Base-by-base conservation (phyloP, 352 stramenopile species). In the Phytophthora cryptogea region DNA sequence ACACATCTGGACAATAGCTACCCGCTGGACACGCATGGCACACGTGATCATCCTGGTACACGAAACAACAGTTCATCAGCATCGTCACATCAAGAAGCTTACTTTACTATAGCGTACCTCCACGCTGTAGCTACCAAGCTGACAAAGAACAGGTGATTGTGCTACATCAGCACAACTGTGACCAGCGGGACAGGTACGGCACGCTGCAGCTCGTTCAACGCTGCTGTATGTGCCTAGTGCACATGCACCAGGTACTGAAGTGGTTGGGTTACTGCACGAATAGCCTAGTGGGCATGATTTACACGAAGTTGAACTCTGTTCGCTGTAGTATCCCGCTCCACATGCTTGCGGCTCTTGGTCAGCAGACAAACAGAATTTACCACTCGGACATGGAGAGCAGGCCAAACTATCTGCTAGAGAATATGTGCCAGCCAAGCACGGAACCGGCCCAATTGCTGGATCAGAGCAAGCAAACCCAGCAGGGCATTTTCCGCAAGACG, bases 131-230 rank as follows among this genome's bases (percentile, higher is more conserved):
- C 61, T 79, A 5, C 85, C 82, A 9, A 57, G 8, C 2, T 64
- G 5, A 20, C 86, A 95, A 8, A 72, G 51, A 30, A 59, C 13
- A 5, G 80, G 69, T 16, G 59, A 60, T 6, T 70, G 50, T 4
- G 65, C 70, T 31, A 63, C 54, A 54, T 84, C 74, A 14, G 71
- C 64, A 33, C 87, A 96, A 17, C 59, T 62, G 53, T 86, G 80
- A 6, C 88, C 88, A 28, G 70, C 70, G 13, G 74, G 66, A 47
- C 86, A 95, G 7, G 55, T 41, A n/a, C 43, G 28, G 17, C 79
- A 88, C 2, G 41, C 27, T 4, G 41, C 20, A 13, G 46, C 40
- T 32, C 60, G 53, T 26, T 61, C 42, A 5, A 54, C 31, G 20
- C 63, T 74, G 48, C 43, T 72, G 42, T 70, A 80, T 3, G 63